phyloP scores from a whole-genome alignment of 495 filamentous ascomycete species.

The Evansstolkia leycettana region DNA sequence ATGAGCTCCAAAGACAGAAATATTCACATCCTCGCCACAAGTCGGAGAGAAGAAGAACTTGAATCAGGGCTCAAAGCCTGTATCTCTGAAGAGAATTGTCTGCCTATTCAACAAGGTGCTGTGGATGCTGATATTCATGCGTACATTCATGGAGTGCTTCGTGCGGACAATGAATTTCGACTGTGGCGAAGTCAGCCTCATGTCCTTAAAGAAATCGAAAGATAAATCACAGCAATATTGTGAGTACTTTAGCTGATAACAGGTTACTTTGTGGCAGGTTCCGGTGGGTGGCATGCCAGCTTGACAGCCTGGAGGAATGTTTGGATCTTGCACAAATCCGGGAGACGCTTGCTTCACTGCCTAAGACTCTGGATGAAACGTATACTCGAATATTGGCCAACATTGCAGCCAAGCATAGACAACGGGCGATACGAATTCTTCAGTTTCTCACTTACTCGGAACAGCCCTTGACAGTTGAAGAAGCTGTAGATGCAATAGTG shows the following conservation, averaged over 20 bases:
- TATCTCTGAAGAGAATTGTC: constrained; percentile 9
- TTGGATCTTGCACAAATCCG: constrained; percentile 1
- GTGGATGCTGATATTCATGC: constrained; percentile 13
- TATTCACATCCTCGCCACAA: constrained; percentile 10
- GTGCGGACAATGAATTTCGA: constrained; percentile 4
- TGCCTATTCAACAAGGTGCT: constrained; percentile 3
- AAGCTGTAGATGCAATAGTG: constrained; percentile 11
- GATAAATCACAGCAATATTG: constrained; percentile 8
- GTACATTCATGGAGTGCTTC: constrained; percentile 8
- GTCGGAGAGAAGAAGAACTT: constrained; percentile 15
- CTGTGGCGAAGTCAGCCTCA: constrained; percentile 9
- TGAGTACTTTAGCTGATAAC: constrained; percentile 13
- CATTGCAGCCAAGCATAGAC: constrained; percentile 6
- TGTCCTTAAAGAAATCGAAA: constrained; percentile 7
- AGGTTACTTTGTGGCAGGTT: constrained; percentile 14
- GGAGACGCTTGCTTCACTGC: constrained; percentile 12
- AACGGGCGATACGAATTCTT: constrained; percentile 11
- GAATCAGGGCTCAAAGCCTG: constrained; percentile 17
- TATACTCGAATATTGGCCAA: constrained; percentile 19
- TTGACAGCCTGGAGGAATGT: constrained; percentile 15
- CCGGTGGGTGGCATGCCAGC: constrained; percentile 22
- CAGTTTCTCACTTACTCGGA: constrained; percentile 16
- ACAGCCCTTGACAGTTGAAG: constrained; percentile 9
- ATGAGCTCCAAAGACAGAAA: constrained; percentile 2
- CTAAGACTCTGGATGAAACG: constrained; percentile 18